Evolutionary conservation across 441 rosid species (phyloP), one percentile per base, ranked within the genome.

Genomic region (Brassica balearica): DNA sequence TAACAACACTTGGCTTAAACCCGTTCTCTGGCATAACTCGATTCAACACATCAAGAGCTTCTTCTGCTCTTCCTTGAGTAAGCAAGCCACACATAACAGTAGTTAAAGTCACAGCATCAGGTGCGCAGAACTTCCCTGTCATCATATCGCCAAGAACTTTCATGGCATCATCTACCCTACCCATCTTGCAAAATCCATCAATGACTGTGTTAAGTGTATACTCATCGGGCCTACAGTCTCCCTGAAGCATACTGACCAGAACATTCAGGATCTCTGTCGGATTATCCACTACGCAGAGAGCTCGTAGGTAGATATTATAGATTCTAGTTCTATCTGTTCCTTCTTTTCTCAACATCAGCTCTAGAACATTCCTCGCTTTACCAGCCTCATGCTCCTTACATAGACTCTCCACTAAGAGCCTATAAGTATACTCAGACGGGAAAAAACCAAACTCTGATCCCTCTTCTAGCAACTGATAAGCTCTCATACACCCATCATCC

Each of bases 111-210:
- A 90, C 89, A 55, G 83, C 84, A 86, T 94, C 91, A 2, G 98
- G 97, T 10, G 88, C 77, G 76, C 87, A 87, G 82, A 94, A 91
- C 77, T 89, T 89, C 27, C 98, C 94, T 3, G 53, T 82, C 67
- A 80, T 80, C 97, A 93, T 94, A 81, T 92, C 97, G 77, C 83
- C 85, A 61, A 92, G 81, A 11, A 94, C 85, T 81, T 84, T 86
- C 79, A 90, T 71, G 79, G 93, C 93, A 58, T 92, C 97, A 65
- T 89, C 94, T 8, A 88, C 80, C 53, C 87, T 88, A 12, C 89
- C 88, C 85, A 87, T 84, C 88, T 87, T 92, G 89, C 96, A 90
- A 63, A 94, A 87, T 23, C 96, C 97, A 79, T 92, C 84, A 36
- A 92, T 77, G 34, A 94, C 85, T 0, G 92, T 94, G 83, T 90